Base-by-base conservation (phyloP, 495 filamentous ascomycete species). In the Penicillium odoratum region DNA sequence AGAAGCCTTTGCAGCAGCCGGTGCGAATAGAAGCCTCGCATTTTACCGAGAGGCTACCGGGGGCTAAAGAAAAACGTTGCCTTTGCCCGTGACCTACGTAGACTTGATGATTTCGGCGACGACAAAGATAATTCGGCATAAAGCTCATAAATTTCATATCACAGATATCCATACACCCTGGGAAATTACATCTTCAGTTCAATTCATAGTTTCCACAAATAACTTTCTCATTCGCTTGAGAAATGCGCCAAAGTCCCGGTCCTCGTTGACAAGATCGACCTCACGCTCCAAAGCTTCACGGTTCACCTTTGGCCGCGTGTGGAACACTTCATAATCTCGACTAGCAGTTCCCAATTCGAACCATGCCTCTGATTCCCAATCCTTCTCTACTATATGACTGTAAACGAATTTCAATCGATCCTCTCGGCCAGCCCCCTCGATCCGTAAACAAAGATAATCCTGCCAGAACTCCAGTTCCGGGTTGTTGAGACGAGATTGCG, bases 401-500 rank as follows among this genome's bases (percentile, higher is more conserved):
- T 88, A 98, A 5, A 92, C 83, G 76, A 98, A 96, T 72, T 93
- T 95, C 59, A 98, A 77, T 38, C 90, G 80, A 73, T 97, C 93
- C 53, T 88, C 86, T 50, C 81, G 79, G 0, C 93, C 93, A 0
- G 89, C 89, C 4, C 94, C 94, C 69, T 98, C 93, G 68, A 98
- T 93, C 50, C 88, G 79, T 75, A 98, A 64, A 56, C 93, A 89
- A 58, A 98, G 77, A 69, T 91, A 91, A 55, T 89, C 87, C 66
- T 95, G 87, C 95, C 95, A 98, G 71, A 98, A 98, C 40, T 91
- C 88, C 40, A 98, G 79, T 71, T 98, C 94, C 3, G 94, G 94
- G 44, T 88, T 82, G 71, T 98, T 97, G 58, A 89, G 87, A 43
- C 90, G 82, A 36, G 88, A 81, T 72, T 97, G 93, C 30, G 85